A percentile compares a stretch with the other conserved stretches of the same genome.
Evolutionary conservation across 2,329 filamentous ascomycete species (phyloP).

Genomic region (Metarhizium brunneum): DNA sequence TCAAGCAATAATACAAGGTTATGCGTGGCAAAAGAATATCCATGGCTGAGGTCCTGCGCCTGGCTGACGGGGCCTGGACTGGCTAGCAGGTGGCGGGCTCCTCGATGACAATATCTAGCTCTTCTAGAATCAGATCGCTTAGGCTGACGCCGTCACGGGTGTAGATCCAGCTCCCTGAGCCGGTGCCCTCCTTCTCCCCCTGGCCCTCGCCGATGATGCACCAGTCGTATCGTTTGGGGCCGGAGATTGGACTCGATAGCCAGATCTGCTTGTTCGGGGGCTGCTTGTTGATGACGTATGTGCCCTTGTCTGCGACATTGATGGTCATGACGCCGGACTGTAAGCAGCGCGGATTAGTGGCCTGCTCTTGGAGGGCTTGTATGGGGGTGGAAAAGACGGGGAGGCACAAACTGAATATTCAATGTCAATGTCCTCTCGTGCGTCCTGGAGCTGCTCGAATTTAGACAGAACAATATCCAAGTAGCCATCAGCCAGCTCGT

Average conservation of each 20-base stretch:
- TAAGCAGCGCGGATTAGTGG: constrained; percentile 3
- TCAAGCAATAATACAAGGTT: not conserved
- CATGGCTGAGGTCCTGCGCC: too few relatives aligned
- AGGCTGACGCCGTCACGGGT: constrained; percentile 72
- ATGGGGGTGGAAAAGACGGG: too few relatives aligned
- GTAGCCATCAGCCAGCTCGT: constrained; percentile 67
- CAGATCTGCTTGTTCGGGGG: constrained; percentile 97
- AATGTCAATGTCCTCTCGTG: constrained; percentile 67
- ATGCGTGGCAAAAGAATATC: not conserved
- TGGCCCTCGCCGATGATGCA: constrained; percentile 64
- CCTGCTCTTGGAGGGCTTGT: not conserved
- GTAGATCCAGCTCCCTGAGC: constrained; percentile 75
- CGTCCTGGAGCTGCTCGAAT: constrained; percentile 69
- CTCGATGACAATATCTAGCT: constrained; percentile 61
- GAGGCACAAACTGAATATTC: constrained; percentile 67
- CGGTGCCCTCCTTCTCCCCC: constrained; percentile 66
- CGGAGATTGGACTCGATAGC: constrained; percentile 84
- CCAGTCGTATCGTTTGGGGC: constrained; percentile 92
- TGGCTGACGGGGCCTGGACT: too few relatives aligned
- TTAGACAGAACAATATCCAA: constrained; percentile 47
- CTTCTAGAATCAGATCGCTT: constrained; percentile 61
- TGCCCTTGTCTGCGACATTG: constrained; percentile 58
- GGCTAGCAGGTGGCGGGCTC: constrained; percentile 16
- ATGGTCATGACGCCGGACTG: constrained; percentile 83
- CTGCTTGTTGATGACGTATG: constrained; percentile 96